Conservation (phyloP, 2,329 filamentous ascomycete species). For the Hirsutella thompsonii region DNA sequence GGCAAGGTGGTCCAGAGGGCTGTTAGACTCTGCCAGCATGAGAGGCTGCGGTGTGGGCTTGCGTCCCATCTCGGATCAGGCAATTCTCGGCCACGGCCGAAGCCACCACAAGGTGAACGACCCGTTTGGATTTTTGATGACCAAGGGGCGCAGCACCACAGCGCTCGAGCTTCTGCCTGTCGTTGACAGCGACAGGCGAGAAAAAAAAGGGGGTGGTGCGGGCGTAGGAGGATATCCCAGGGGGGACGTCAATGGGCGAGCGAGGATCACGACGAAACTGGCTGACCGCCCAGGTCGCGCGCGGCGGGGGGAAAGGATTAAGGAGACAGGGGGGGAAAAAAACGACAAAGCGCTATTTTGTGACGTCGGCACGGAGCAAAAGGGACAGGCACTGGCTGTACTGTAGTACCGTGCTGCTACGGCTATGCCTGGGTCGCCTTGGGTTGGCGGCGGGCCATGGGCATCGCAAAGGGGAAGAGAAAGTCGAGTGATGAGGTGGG, state of each 20-base stretch:
- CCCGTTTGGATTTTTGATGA: neutral
- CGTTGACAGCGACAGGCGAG: neutral
- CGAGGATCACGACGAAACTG: neutral
- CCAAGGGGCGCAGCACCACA: neutral
- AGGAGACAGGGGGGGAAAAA: neutral
- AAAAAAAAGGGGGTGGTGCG: neutral
- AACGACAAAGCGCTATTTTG: neutral
- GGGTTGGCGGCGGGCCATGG: neutral
- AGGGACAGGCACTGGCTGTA: too few relatives aligned
- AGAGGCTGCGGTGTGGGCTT: constrained; percentile 47
- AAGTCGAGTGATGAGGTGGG: neutral
- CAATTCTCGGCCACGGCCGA: neutral
- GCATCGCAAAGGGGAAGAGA: neutral
- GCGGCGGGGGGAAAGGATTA: neutral
- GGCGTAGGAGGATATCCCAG: neutral
- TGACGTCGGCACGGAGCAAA: neutral
- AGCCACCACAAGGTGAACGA: neutral
- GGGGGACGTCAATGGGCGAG: neutral
- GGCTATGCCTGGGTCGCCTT: neutral
- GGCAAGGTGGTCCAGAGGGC: constrained; percentile 16
- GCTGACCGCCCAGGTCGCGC: neutral
- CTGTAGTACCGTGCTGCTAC: too few relatives aligned
- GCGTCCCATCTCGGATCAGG: constrained; percentile 33
- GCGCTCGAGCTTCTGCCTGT: neutral
- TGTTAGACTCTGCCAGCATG: constrained; percentile 31